Conservation (phyloP, 768 basidiomycete species). For the Psilocybe tampanensis region DNA sequence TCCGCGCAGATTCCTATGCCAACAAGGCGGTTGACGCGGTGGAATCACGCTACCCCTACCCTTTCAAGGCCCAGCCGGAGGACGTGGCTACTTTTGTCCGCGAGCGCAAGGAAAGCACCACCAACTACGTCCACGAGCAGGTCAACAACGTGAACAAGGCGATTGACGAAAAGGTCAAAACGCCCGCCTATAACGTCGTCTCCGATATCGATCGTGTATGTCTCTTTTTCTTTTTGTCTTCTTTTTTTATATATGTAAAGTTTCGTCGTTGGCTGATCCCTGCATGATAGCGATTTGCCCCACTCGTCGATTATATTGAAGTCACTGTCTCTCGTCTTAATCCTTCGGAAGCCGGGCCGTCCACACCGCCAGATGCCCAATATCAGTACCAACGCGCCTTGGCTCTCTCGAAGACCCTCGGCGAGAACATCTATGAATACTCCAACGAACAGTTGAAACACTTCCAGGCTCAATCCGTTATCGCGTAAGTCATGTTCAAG, state of each 20-base stretch:
- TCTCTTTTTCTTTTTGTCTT: slow-evolving; percentile 11
- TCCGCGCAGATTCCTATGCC: slow-evolving; percentile 63
- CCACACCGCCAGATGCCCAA: slow-evolving; percentile 54
- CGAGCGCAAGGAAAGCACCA: slow-evolving; percentile 55
- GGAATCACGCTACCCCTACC: slow-evolving; percentile 72
- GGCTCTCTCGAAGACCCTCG: slow-evolving; percentile 63
- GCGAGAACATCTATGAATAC: slow-evolving; percentile 63
- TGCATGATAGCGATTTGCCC: slow-evolving; percentile 59
- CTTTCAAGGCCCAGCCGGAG: slow-evolving; percentile 74
- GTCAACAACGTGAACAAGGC: slow-evolving; percentile 54
- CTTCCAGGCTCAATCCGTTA: slow-evolving; percentile 62
- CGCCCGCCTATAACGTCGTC: slow-evolving; percentile 62
- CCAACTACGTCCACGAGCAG: slow-evolving; percentile 41
- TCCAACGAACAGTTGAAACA: slow-evolving; percentile 75
- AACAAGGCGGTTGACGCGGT: slow-evolving; percentile 79
- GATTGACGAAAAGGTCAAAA: slow-evolving; percentile 65
- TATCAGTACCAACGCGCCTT: slow-evolving; percentile 81
- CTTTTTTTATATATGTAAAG: no score
- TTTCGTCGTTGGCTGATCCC: background rate
- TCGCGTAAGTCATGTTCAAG: slow-evolving; percentile 52
- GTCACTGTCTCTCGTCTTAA: slow-evolving; percentile 52
- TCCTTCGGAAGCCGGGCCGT: slow-evolving; percentile 47
- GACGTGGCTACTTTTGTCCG: slow-evolving; percentile 66
- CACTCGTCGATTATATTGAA: slow-evolving; percentile 74
- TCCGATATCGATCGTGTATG: slow-evolving; percentile 74